Base-by-base conservation (phyloP, 1,139 yeast genomes). In the Citeromyces siamensis region DNA sequence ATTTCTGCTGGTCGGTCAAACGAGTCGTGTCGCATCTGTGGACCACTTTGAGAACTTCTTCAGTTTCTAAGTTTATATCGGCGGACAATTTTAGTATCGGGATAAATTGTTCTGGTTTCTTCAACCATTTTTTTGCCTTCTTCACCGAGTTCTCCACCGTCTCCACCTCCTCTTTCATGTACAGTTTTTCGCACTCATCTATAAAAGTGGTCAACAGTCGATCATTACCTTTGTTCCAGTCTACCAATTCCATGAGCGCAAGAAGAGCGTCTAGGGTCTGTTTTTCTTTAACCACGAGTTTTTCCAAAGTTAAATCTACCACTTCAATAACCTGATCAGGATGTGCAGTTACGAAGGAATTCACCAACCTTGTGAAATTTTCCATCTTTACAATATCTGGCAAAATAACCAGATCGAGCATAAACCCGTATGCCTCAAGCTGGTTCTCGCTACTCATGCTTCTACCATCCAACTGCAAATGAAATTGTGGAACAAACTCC, bases 401-500 rank as follows among this genome's bases (percentile, higher is more conserved):
- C 28, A 23, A 8, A 23, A 23, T 23, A 5, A 23, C 28, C 5
- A 23, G 10, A 8, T 23, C 13, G 14, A 23, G 13, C 10, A 23
- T n/a, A 5, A 23, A 23, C 6, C 28, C 10, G 13, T n/a, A 23
- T 14, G 13, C 13, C 10, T 23, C 28, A 12, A 23, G 10, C 28
- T 23, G 28, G 10, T 8, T 20, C 13, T 23, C 10, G 10, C 13
- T 14, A 8, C 13, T 8, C 6, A 23, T 12, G 13, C 14, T n/a
- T n/a, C 14, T 8, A n/a, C 13, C 13, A 5, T 23, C 8, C 28
- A 23, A 14, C 10, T n/a, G 13, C 5, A 14, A 23, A 14, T 23
- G 28, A 14, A 23, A 23, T 23, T 6, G 28, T 8, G 28, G 28
- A 14, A 23, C 13, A 23, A 23, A 23, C 28, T 23, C 28, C 28